phyloP scores from a whole-genome alignment of 2,329 filamentous ascomycete species.

The Paecilomyces fulvus region DNA sequence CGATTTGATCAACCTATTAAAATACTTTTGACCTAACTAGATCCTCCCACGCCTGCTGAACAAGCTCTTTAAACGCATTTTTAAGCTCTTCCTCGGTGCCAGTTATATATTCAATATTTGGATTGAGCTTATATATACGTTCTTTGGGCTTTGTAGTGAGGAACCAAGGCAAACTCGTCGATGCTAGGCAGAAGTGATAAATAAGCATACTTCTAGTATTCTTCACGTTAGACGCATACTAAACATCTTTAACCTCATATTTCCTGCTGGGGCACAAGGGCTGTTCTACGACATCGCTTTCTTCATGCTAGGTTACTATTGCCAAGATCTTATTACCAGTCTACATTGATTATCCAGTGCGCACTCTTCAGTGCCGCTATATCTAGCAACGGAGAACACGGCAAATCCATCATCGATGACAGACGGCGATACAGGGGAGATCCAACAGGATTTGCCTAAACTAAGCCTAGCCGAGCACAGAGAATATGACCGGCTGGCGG shows the following conservation, averaged over 20 bases:
- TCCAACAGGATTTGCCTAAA: slow-evolving; percentile 45
- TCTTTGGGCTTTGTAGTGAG: too few species aligned
- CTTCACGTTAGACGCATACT: background rate
- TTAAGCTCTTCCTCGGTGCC: too few species aligned
- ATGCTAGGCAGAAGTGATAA: background rate
- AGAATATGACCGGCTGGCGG: slow-evolving; percentile 63
- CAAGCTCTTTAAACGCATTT: too few species aligned
- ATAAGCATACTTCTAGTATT: background rate
- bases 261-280: background rate
- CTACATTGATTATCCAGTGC: background rate
- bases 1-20: too few species aligned
- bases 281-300: background rate
- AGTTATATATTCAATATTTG: too few species aligned
- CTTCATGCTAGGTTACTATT: background rate
- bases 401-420: background rate
- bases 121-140: too few species aligned
- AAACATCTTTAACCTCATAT: background rate
- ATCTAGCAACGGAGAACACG: background rate
- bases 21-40: too few species aligned
- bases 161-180: background rate
- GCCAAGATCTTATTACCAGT: background rate
- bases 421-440: background rate
- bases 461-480: slow-evolving; percentile 59
- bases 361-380: background rate
- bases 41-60: too few species aligned